A percentile compares a stretch with the other conserved stretches of the same genome.
Conservation (phyloP, 2,329 filamentous ascomycete species). For the Pseudohalonectria lignicola region DNA sequence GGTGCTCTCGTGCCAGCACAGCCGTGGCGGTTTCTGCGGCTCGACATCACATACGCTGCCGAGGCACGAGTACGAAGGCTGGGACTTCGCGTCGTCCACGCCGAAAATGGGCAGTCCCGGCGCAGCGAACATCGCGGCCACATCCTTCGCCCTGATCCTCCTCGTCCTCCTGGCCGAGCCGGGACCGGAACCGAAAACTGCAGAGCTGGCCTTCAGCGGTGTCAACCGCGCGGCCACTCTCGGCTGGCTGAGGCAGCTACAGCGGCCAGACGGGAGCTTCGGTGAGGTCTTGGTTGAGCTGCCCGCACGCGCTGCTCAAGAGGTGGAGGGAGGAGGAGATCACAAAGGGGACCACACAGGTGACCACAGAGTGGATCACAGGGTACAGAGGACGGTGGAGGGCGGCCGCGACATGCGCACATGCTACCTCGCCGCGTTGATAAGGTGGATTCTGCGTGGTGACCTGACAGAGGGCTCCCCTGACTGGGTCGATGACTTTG, state of each 20-base stretch:
- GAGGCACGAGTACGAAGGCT: slow-evolving; percentile 13
- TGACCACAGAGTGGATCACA: not conserved
- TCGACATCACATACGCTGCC: slow-evolving; percentile 58
- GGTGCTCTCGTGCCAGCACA: slow-evolving; percentile 81
- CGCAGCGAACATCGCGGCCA: slow-evolving; percentile 70
- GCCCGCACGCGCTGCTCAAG: too few relatives aligned
- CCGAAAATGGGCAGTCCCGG: slow-evolving; percentile 27
- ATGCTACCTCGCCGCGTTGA: slow-evolving; percentile 72
- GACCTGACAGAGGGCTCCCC: slow-evolving; percentile 36
- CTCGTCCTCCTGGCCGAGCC: slow-evolving; percentile 43
- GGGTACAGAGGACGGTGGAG: slow-evolving; percentile 37
- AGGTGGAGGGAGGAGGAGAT: slow-evolving; percentile 27
- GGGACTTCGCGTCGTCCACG: slow-evolving; percentile 25
- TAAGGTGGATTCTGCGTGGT: slow-evolving; percentile 73
- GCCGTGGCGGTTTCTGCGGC: slow-evolving; percentile 78
- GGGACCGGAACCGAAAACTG: too few relatives aligned
- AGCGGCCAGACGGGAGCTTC: slow-evolving; percentile 81
- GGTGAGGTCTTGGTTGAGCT: slow-evolving; percentile 62
- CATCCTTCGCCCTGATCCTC: slow-evolving; percentile 74
- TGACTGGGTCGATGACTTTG: slow-evolving; percentile 56
- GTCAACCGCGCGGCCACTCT: slow-evolving; percentile 60
- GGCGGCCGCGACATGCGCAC: slow-evolving; percentile 81
- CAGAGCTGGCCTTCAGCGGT: slow-evolving; percentile 38
- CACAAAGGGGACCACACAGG: not conserved
- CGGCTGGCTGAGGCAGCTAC: slow-evolving; percentile 63